These are phyloP conservation scores for Chenopodium album DNA, from an alignment of 148 eudicot genomes.

Conservation along the genomic window DNA sequence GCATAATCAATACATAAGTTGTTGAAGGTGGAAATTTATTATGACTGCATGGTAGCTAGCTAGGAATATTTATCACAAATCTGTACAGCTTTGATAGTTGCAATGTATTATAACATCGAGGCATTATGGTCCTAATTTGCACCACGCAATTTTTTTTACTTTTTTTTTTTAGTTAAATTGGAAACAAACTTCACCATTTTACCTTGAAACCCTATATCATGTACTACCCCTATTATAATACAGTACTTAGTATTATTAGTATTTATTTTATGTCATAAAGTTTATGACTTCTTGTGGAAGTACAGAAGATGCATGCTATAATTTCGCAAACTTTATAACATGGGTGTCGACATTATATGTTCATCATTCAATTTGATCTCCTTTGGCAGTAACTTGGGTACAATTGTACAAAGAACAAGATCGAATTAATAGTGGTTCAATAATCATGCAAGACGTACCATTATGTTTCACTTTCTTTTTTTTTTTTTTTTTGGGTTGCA, in stretches of 20 bases:
- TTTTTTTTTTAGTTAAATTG: no score
- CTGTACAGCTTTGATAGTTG: neutral
- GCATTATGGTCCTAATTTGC: neutral
- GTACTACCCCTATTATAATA: neutral
- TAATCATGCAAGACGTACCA: no score
- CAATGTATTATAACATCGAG: slow-evolving; percentile 4
- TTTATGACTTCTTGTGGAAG: neutral
- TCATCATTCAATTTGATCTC: neutral
- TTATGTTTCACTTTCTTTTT: neutral
- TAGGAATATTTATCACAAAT: neutral
- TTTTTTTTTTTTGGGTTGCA: neutral
- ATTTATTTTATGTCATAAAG: neutral
- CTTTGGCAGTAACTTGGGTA: neutral
- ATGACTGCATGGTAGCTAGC: neutral
- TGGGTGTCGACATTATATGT: slow-evolving; percentile 28
- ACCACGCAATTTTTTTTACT: neutral
- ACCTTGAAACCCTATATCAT: neutral
- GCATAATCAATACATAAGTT: neutral
- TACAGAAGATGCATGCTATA: neutral
- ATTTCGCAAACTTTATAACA: slow-evolving; percentile 2
- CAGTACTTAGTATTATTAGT: neutral
- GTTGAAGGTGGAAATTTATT: neutral
- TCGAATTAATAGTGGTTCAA: no score
- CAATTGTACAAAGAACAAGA: neutral
- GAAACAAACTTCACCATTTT: no score